phyloP scores from a whole-genome alignment of 768 basidiomycete genomes.

The Mycena pura region DNA sequence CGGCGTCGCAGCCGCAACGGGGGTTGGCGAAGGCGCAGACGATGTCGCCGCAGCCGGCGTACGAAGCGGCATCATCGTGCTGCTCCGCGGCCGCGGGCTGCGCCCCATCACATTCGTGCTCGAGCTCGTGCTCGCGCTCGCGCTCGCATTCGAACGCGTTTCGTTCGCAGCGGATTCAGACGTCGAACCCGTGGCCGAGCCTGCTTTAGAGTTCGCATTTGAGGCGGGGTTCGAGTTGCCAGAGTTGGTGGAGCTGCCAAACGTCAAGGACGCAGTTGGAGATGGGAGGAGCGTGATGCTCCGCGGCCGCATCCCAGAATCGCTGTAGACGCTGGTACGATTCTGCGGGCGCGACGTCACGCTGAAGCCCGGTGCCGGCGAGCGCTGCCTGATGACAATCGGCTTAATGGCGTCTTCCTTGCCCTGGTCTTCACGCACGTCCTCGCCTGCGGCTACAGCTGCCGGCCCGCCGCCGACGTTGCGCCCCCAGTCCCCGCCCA shows the following conservation, averaged over 20 bases:
- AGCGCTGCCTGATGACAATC: constrained; percentile 63
- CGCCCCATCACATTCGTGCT: constrained; percentile 20
- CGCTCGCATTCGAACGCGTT: constrained; percentile 13
- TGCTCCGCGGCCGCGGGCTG: constrained; percentile 42
- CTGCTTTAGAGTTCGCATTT: neutral
- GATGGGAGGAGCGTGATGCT: constrained; percentile 49
- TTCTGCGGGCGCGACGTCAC: constrained; percentile 61
- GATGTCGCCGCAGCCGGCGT: constrained; percentile 23
- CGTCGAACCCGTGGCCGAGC: neutral
- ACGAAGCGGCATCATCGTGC: constrained; percentile 44
- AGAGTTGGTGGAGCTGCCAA: constrained; percentile 2
- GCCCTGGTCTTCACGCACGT: constrained; percentile 20
- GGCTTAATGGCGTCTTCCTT: constrained; percentile 49
- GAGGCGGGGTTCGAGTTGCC: constrained; percentile 26
- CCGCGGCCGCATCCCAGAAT: constrained; percentile 37
- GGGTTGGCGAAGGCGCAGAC: constrained; percentile 8
- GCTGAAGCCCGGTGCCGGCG: constrained; percentile 63
- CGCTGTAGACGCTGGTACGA: constrained; percentile 33
- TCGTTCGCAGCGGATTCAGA: neutral
- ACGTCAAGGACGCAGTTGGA: constrained; percentile 30
- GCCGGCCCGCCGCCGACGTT: constrained; percentile 23
- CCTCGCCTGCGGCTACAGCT: neutral
- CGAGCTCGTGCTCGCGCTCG: constrained; percentile 16
- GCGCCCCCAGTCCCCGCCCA: constrained; percentile 2
- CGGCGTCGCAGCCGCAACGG: neutral